Base-by-base conservation (phyloP, 371 early-diverging fungal species). In the Mortierella sp. region DNA sequence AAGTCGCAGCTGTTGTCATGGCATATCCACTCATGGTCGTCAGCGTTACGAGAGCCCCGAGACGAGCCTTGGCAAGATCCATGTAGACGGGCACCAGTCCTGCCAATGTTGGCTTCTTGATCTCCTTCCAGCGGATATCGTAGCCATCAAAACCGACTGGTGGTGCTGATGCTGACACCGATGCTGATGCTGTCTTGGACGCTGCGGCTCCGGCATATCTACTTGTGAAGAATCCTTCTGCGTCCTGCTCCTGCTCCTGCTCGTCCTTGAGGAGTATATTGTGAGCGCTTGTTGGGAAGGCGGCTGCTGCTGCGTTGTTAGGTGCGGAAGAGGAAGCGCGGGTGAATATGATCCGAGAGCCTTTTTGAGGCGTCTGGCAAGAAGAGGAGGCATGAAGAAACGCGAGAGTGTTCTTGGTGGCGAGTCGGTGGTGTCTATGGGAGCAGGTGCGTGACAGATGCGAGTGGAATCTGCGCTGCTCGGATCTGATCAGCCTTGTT, bases 11-110 rank as follows among this genome's bases (percentile, higher is more conserved):
- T 4, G 97, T 96, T 8, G 97, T 94, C 65, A 97, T 83, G 17
- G 98, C 98, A 75, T 93, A 97, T 4, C 99, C 99, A 47, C 92
- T 87, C 97, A 98, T 96, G 2, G 97, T 91, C 0, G 97, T 95
- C 65, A 98, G 82, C 1, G 94, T 92, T 4, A 98, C 97, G 37
- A 98, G 84, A 3, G 92, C 92, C 21, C 94, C 92, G 17, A 98
- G 84, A 60, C 93, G 92, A 12, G 90, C 90, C 73, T 98, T 98
- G 42, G 91, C 56, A 0, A 90, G 81, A 56, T 88, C 88, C 61
- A 84, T 82, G 59, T 90, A 90, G 24, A 84, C 73, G 23, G 80
- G 70, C 7, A 87, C 82, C n/a, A 89, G 26, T 56, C 83, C 75
- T 1, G 65, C 26, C 21, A 79, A 37, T 8, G 83, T 73, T 0